A percentile compares a stretch with the other conserved stretches of the same genome.
These are phyloP conservation scores for Diplodia intermedia DNA, from an alignment of 2,329 filamentous ascomycete genomes.

Conservation along the genomic window DNA sequence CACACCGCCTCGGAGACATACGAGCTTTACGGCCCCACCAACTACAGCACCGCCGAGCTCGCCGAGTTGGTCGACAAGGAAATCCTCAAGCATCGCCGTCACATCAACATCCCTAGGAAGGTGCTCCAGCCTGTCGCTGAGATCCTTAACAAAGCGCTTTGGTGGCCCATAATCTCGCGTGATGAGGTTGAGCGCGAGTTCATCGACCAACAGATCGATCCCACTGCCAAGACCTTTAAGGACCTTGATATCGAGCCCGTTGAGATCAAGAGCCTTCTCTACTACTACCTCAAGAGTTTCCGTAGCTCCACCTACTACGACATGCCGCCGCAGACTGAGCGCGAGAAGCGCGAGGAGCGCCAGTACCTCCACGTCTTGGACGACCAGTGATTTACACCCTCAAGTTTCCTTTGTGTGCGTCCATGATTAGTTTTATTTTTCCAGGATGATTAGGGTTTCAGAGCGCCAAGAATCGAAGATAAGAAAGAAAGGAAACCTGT, in stretches of 20 bases:
- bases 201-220: slow-evolving; percentile 90
- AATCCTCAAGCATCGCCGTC: slow-evolving; percentile 86
- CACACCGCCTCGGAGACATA: slow-evolving; percentile 87
- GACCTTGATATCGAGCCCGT: slow-evolving; percentile 89
- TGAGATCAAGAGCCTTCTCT: slow-evolving; percentile 85
- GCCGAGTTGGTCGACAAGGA: slow-evolving; percentile 87
- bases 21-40: slow-evolving; percentile 91
- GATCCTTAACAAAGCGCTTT: slow-evolving; percentile 80
- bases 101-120: slow-evolving; percentile 87
- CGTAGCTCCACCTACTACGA: slow-evolving; percentile 90
- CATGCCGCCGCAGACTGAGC: slow-evolving; percentile 90
- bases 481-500: slow-evolving; percentile 7
- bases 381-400: slow-evolving; percentile 43
- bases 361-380: slow-evolving; percentile 87
- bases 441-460: background rate
- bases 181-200: slow-evolving; percentile 93
- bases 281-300: slow-evolving; percentile 94
- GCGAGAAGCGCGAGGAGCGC: slow-evolving; percentile 92
- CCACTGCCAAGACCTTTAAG: slow-evolving; percentile 90
- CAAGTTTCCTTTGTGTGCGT: slow-evolving; percentile 16
- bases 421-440: slow-evolving; percentile 2
- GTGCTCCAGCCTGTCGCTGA: slow-evolving; percentile 77
- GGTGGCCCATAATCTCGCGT: slow-evolving; percentile 84
- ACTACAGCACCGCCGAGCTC: slow-evolving; percentile 90
- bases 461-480: slow-evolving; percentile 4